Evolutionary conservation across 148 eudicot species (phyloP), one percentile per base, ranked within the genome.

Genomic region (Nyssa sinensis): DNA sequence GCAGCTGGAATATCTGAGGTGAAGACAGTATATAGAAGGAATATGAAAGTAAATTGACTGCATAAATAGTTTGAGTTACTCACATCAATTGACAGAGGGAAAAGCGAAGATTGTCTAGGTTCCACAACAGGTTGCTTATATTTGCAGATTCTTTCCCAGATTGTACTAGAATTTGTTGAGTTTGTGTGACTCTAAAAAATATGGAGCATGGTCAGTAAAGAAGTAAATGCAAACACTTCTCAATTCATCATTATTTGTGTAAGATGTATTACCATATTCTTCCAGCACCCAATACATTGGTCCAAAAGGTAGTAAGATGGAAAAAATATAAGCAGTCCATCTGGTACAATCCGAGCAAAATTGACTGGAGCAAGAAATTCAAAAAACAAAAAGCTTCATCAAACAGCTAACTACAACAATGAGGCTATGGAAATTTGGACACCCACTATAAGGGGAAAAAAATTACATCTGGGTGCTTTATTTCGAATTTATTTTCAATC

Each of bases 81-180:
- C 83, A 95, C 99, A 72, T 89, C 98, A 81, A 95, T 95, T 68
- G 99, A 86, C 62, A 80, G 71, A 66, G 86, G 80, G 75, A 95
- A 95, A 62, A 95, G 85, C n/a, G 99, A 86, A 79, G 99, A 89
- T 80, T 95, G 97, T 78, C 97, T 90, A 41, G 99, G 99, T 84
- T 95, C 99, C 75, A 95, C 87, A 67, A 95, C 99, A 77, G 99
- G 97, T 62, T 83, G 86, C 90, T 95, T 95, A 79, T 86, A 84
- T 80, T 83, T 93, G 92, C 97, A 93, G 25, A 95, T 95, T 83
- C 99, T 93, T 77, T 91, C 97, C 99, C 99, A 95, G 65, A 91
- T 84, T 61, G 99, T 87, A 73, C 83, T 83, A 51, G 89, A 87
- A 85, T 62, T 83, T 68, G 83, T 74, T 69, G 85, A 75, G 75